Base-by-base conservation (phyloP, 2,329 filamentous ascomycete genomes). In the Penicillium paneum region DNA sequence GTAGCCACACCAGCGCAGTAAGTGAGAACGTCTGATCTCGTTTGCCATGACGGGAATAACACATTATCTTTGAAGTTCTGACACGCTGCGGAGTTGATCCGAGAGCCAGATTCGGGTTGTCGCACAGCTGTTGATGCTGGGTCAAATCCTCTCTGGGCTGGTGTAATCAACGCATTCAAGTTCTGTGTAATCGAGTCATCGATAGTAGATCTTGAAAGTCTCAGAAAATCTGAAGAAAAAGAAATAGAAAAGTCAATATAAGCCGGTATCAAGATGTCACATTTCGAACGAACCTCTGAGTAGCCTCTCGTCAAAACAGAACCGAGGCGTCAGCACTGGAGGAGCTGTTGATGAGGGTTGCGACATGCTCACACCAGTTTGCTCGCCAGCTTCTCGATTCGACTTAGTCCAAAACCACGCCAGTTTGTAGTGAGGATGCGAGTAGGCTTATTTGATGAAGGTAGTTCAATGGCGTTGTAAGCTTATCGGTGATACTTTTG, bases 161-260 rank as follows among this genome's bases (percentile, higher is more conserved):
- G 93, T 0, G 88, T 92, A 41, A 90, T 77, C 35, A 97, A 82
- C 1, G 91, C 90, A 77, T 97, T 97, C 57, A 99, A 84, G 67
- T 95, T 93, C 68, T 96, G 92, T 0, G 86, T 85, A 68, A 99
- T 97, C 41, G 89, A 91, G 74, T 99, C 94, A 75, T 99, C 94
- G 67, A 97, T 87, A 44, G 89, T 84, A 49, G 84, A 81, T 60
- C 94, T 86, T 10, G 93, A 97, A 61, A 94, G 74, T 36, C 91
- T 89, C 21, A 99, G 82, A 72, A 99, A 99, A 72, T 96, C 94
- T 96, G 44, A 41, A 67, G 55, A 54, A 41, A 34, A 43, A 21
- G 21, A 34, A 34, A 48, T 28, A 17, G 17, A 64, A 96, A 71
- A 95, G 92, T 96, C 13, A 59, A 68, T 59, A 54, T 45, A 48